phyloP scores from a whole-genome alignment of 2,329 filamentous ascomycete genomes.

The Ceratocystiopsis sp. region DNA sequence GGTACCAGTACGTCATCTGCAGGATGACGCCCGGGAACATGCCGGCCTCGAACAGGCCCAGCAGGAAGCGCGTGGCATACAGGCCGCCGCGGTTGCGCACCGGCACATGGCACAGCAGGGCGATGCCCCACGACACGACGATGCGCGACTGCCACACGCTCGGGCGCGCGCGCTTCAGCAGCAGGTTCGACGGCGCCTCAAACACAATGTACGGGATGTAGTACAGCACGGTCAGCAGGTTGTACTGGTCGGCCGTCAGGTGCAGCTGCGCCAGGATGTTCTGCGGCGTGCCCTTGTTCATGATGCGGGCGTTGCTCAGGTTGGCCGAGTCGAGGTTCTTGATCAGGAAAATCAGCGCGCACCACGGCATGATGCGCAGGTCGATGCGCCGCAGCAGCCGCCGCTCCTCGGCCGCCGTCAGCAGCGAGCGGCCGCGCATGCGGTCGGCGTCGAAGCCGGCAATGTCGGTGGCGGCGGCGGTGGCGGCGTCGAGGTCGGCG shows the following conservation, averaged over 20 bases:
- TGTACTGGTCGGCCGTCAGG: slow-evolving; percentile 23
- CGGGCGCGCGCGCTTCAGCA: slow-evolving; percentile 58
- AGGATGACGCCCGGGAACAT: slow-evolving; percentile 43
- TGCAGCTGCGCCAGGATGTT: slow-evolving; percentile 25
- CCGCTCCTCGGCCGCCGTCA: slow-evolving; percentile 23
- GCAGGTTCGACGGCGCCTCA: slow-evolving; percentile 59
- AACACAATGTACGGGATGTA: slow-evolving; percentile 55
- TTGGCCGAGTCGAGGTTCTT: slow-evolving; percentile 23
- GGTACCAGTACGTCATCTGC: slow-evolving; percentile 30
- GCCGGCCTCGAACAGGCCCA: slow-evolving; percentile 51
- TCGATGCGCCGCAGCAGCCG: slow-evolving; percentile 25
- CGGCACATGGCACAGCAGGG: slow-evolving; percentile 36
- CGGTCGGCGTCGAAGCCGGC: slow-evolving; percentile 15
- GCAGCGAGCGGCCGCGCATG: slow-evolving; percentile 18
- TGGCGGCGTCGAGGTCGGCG: slow-evolving; percentile 10
- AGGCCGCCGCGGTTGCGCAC: slow-evolving; percentile 30
- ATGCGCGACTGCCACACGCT: slow-evolving; percentile 60
- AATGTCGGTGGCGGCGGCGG: slow-evolving; percentile 1
- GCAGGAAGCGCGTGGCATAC: slow-evolving; percentile 33
- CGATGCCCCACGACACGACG: slow-evolving; percentile 43
- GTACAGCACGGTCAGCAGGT: slow-evolving; percentile 21
- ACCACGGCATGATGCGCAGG: slow-evolving; percentile 24
- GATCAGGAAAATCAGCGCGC: slow-evolving; percentile 23
- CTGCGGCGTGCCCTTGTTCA: slow-evolving; percentile 21
- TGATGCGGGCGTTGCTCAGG: slow-evolving; percentile 25